A percentile compares a stretch with the other conserved stretches of the same genome.
Evolutionary conservation across 495 filamentous ascomycete genomes (phyloP).

Genomic region (Penicillium cataractarum): DNA sequence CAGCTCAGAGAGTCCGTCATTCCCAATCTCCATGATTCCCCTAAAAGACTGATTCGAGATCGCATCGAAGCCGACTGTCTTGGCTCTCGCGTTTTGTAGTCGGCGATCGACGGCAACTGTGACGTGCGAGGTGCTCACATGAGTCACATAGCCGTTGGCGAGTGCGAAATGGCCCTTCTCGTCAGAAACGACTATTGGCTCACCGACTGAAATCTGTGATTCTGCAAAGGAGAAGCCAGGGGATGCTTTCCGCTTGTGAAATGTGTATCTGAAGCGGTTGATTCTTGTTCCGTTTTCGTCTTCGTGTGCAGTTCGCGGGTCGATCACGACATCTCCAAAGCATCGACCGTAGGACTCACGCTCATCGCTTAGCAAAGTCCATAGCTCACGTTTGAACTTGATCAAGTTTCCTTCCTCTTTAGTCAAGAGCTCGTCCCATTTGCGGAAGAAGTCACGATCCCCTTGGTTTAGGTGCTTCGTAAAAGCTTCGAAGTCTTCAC

Average conservation of each 20-base stretch:
- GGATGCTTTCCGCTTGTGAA: slow-evolving; percentile 64
- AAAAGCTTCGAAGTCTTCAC: slow-evolving; percentile 73
- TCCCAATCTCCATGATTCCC: slow-evolving; percentile 87
- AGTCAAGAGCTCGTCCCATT: slow-evolving; percentile 91
- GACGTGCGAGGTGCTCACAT: slow-evolving; percentile 71
- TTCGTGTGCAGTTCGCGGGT: slow-evolving; percentile 72
- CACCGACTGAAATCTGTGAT: slow-evolving; percentile 85
- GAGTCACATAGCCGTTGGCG: slow-evolving; percentile 84
- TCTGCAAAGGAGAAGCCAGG: slow-evolving; percentile 79
- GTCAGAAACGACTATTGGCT: slow-evolving; percentile 95
- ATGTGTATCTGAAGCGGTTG: slow-evolving; percentile 84
- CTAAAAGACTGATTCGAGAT: slow-evolving; percentile 79
- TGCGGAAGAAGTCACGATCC: slow-evolving; percentile 83
- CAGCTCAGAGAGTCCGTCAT: slow-evolving; percentile 47
- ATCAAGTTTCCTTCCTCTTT: slow-evolving; percentile 90
- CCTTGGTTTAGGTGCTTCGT: slow-evolving; percentile 71
- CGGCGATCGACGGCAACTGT: slow-evolving; percentile 86
- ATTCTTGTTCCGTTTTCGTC: slow-evolving; percentile 73
- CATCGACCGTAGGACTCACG: slow-evolving; percentile 84
- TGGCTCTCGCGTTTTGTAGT: slow-evolving; percentile 83
- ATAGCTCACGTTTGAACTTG: slow-evolving; percentile 83
- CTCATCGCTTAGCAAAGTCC: slow-evolving; percentile 91
- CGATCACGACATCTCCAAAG: slow-evolving; percentile 74
- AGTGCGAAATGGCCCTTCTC: slow-evolving; percentile 94
- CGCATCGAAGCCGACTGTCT: slow-evolving; percentile 71